Evolutionary conservation across 495 filamentous ascomycete genomes (phyloP).

Genomic region (Aspergillus nanangensis): DNA sequence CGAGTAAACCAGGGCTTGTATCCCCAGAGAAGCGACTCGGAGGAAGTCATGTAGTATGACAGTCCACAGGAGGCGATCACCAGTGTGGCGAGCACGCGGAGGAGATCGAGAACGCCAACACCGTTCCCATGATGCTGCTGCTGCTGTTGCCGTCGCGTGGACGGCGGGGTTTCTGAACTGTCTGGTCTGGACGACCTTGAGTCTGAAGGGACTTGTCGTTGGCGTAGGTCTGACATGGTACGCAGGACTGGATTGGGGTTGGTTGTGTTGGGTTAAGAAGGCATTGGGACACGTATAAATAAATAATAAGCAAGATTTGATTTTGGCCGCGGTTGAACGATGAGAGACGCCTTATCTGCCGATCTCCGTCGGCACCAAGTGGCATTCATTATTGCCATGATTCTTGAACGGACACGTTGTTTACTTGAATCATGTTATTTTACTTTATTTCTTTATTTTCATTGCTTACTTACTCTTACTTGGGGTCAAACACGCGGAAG

Average conservation of each 20-base stretch:
- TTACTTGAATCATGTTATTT: too few relatives aligned
- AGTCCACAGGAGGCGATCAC: conserved; percentile 63
- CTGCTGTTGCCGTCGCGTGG: conserved; percentile 2
- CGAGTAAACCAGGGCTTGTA: conserved; percentile 68
- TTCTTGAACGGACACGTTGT: too few relatives aligned
- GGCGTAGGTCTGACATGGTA: conserved; percentile 39
- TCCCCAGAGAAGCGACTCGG: conserved; percentile 62
- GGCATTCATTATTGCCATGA: too few relatives aligned
- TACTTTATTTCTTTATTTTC: too few relatives aligned
- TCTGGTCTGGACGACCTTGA: conserved; percentile 5
- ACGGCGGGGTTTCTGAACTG: conserved; percentile 14
- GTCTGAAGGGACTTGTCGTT: conserved; percentile 17
- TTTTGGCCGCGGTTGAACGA: too few relatives aligned
- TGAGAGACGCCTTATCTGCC: too few relatives aligned
- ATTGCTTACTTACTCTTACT: too few relatives aligned
- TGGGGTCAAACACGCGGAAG: too few relatives aligned
- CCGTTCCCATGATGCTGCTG: conserved; percentile 22
- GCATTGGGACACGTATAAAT: neutral
- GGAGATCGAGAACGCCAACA: conserved; percentile 66
- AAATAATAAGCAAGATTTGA: too few relatives aligned
- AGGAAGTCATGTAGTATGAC: conserved; percentile 75
- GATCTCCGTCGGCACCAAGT: neutral
- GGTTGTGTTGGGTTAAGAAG: neutral
- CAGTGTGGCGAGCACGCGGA: conserved; percentile 68
- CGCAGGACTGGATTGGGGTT: neutral